Evolutionary conservation across 306 rosid species (phyloP).

Genomic region (Boehmeria nivea): DNA sequence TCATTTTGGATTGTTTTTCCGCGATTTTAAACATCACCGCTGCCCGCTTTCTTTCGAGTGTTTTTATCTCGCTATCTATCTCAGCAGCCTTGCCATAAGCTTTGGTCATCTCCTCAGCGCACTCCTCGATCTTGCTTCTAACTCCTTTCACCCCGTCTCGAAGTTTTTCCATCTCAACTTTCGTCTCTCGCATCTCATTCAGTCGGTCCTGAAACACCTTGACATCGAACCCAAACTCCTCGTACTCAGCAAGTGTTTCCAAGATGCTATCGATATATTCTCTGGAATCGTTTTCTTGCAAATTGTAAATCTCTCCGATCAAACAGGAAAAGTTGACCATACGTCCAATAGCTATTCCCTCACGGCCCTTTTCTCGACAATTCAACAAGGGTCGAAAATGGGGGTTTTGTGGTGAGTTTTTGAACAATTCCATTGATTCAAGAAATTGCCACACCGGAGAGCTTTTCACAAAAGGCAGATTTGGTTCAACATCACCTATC

Average conservation of each 20-base stretch:
- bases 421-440: too few relatives aligned
- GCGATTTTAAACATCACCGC: background rate
- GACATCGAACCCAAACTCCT: constrained; percentile 18
- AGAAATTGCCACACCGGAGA: too few relatives aligned
- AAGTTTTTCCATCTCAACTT: constrained; percentile 11
- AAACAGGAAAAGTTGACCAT: too few relatives aligned
- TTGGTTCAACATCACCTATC: too few relatives aligned
- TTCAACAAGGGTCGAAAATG: too few relatives aligned
- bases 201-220: too few relatives aligned
- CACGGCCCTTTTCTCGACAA: too few relatives aligned
- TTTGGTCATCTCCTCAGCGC: background rate
- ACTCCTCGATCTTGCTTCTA: background rate
- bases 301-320: constrained; percentile 6
- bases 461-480: too few relatives aligned
- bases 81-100: background rate
- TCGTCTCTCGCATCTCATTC: constrained; percentile 1
- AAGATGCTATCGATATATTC: constrained; percentile 1
- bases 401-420: too few relatives aligned
- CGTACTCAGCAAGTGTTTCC: constrained; percentile 6
- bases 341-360: too few relatives aligned
- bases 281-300: too few relatives aligned
- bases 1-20: background rate
- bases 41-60: constrained; percentile 5
- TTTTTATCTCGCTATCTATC: constrained; percentile 5
- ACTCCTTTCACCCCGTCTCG: constrained; percentile 1